Evolutionary conservation across 306 rosid genomes (phyloP), one percentile per base, ranked within the genome.

Genomic region (Begonia fuchsioides): DNA sequence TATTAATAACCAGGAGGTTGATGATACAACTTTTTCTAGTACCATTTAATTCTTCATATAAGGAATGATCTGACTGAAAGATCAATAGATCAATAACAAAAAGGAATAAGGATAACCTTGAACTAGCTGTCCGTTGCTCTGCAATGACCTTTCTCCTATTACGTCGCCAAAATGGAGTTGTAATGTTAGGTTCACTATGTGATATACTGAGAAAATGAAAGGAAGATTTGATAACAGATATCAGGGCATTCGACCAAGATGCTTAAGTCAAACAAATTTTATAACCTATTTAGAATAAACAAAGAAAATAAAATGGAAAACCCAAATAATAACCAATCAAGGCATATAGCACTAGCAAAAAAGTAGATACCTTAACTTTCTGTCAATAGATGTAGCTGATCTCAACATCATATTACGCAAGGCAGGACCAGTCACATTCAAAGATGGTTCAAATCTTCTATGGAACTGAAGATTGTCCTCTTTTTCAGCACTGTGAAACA

Each of bases 51-150:
- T 26, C 35, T 26, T 26, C 35, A 26, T 26, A 26, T 8, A 26
- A 26, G 35, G 35, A 26, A 26, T 26, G 35, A 26, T 8, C 8
- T 26, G 8, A 26, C 35, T 26, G 35, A 26, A 26, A 8, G 8
- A 5, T 26, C 35, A 26, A 26, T 1, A 26, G 8, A 51, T 55
- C 58, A 47, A 50, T 53, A 46, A 50, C 49, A 52, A 60, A 68
- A 39, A 61, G 55, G 70, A 62, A 55, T 17, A 68, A 66, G 53
- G 66, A 72, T 55, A 68, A 90, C 98, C 98, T 92, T 70, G 98
- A 92, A 73, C 98, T 85, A 73, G 96, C 98, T 41, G 98, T 92
- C 74, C 98, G 78, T 75, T 85, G 98, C 62, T 92, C 96, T 55
- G 83, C 92, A 79, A 92, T 82, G 75, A 54, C 81, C 83, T 78